Evolutionary conservation across 768 basidiomycete species (phyloP).

Genomic region (Trichaptum fuscoviolaceum): DNA sequence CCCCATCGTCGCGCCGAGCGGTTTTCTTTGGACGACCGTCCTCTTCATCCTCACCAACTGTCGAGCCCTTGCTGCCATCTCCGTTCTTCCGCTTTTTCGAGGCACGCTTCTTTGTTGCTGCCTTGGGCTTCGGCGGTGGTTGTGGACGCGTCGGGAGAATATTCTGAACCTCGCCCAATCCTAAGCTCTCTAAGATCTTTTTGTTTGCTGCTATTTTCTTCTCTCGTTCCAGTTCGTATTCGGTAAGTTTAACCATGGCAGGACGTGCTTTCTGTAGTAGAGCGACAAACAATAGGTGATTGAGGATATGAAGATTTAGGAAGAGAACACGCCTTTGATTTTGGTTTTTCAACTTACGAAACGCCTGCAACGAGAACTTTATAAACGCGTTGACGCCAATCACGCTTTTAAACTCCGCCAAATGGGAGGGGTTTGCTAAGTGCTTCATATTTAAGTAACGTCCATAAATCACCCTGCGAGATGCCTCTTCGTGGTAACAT

Average conservation of each 20-base stretch:
- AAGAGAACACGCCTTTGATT: too few relatives aligned
- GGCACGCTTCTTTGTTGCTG: neutral
- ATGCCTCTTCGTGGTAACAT: too few relatives aligned
- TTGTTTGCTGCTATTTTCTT: constrained; percentile 39
- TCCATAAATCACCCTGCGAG: too few relatives aligned
- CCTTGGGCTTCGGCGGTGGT: constrained; percentile 22
- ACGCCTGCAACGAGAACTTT: too few relatives aligned
- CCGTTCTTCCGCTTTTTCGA: neutral
- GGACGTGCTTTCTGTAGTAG: neutral
- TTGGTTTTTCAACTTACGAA: too few relatives aligned
- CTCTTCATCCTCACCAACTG: constrained; percentile 13
- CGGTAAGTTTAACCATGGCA: constrained; percentile 6
- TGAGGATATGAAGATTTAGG: too few relatives aligned
- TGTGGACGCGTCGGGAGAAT: constrained; percentile 38
- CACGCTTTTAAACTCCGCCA: constrained; percentile 3
- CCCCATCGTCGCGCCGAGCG: constrained; percentile 26
- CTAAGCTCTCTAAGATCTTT: constrained; percentile 36
- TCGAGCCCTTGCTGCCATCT: neutral
- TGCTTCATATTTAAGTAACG: neutral
- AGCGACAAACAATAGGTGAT: too few relatives aligned
- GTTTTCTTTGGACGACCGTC: constrained; percentile 25
- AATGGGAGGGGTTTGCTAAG: neutral
- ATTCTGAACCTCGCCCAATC: constrained; percentile 36
- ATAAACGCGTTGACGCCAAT: neutral
- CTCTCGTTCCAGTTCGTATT: constrained; percentile 29